Conservation (phyloP, 2,329 filamentous ascomycete genomes). For the Fusarium verrucosum region DNA sequence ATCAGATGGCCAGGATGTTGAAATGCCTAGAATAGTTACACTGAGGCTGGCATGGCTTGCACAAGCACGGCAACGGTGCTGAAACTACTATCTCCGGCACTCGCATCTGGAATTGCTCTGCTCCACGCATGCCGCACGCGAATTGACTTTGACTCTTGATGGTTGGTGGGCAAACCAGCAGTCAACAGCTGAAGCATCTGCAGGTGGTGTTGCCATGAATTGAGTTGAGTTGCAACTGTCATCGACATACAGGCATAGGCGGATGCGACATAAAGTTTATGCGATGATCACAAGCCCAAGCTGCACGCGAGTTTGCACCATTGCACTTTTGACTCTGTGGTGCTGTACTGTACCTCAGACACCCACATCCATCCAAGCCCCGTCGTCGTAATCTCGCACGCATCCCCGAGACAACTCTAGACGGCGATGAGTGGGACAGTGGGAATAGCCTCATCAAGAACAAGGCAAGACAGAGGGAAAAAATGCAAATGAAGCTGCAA, state of each 20-base stretch:
- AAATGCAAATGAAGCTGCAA: conserved; percentile 1
- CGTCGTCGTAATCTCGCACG: conserved; percentile 13
- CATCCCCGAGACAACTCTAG: conserved; percentile 8
- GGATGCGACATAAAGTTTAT: conserved; percentile 16
- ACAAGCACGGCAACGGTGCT: conserved; percentile 21
- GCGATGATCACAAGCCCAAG: not conserved
- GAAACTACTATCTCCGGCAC: not conserved
- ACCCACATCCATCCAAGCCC: conserved; percentile 5
- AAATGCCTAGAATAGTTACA: conserved; percentile 4
- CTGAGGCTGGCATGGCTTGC: conserved; percentile 17
- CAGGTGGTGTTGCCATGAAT: not conserved
- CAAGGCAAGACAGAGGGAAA: not conserved
- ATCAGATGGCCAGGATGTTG: not conserved
- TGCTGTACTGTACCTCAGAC: not conserved
- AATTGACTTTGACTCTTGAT: conserved; percentile 13
- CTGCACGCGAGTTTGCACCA: not conserved
- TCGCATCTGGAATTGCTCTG: not conserved
- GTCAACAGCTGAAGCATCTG: not conserved
- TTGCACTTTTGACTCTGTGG: not conserved
- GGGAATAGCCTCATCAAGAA: conserved; percentile 29
- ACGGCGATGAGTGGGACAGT: conserved; percentile 12
- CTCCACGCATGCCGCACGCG: not conserved
- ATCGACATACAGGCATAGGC: conserved; percentile 6
- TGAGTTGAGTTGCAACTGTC: conserved; percentile 1
- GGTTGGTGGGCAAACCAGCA: not conserved